Conservation (phyloP, 2,329 filamentous ascomycete species). For the Penicillium brasilianum region DNA sequence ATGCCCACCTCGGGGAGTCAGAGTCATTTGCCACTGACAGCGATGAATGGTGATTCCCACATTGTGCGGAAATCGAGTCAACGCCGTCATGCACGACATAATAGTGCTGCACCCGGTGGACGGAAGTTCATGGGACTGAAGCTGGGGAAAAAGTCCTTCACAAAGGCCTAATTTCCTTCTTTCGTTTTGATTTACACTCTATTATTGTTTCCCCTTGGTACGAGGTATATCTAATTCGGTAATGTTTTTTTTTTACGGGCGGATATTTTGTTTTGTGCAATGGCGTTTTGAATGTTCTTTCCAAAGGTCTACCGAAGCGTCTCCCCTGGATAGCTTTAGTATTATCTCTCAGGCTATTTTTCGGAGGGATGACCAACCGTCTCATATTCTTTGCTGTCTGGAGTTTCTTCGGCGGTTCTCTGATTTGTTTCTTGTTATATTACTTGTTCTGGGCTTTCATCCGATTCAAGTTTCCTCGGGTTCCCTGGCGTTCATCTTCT, state of each 20-base stretch:
- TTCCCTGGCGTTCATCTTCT: neutral
- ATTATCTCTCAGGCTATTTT: too few relatives aligned
- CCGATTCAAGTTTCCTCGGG: neutral
- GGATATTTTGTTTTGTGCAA: neutral
- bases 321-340: too few relatives aligned
- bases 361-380: neutral
- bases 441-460: neutral
- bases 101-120: constrained; percentile 23
- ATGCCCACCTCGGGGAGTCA: constrained; percentile 8
- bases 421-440: neutral
- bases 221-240: constrained; percentile 1
- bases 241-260: constrained; percentile 5
- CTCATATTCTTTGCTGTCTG: neutral
- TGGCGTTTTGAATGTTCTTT: neutral
- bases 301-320: too few relatives aligned
- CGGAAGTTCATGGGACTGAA: constrained; percentile 32
- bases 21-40: neutral
- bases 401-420: neutral
- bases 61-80: constrained; percentile 22
- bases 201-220: constrained; percentile 4
- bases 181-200: neutral
- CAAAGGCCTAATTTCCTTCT: constrained; percentile 17
- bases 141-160: constrained; percentile 28
- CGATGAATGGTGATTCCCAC: constrained; percentile 9
- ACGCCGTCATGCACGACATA: constrained; percentile 25